Evolutionary conservation across 495 filamentous ascomycete genomes (phyloP), one percentile per base, ranked within the genome.

Genomic region (Tuber indicum): DNA sequence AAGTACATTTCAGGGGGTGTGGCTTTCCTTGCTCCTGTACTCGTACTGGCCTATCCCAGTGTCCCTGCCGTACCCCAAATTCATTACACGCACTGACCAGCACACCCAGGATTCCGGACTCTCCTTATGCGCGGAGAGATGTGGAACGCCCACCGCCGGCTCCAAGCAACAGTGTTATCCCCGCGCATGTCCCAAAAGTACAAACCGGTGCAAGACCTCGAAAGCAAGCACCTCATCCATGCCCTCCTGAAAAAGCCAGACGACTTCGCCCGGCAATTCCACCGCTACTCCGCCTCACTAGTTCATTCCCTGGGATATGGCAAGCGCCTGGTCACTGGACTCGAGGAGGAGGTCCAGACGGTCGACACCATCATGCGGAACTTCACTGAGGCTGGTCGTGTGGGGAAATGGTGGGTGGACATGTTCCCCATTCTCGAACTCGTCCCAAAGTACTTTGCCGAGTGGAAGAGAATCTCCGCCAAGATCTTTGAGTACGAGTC

Each of bases 171-270:
- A 32, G 26, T 32, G 3, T n/a, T 66, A 66, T 66, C 58, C 10
- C 26, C 58, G 14, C n/a, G 26, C 10, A 66, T 84, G 2, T 82
- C 83, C 23, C 75, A 76, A 45, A 70, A 49, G 14, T 85, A 85
- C 74, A 66, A 76, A 41, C 74, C 79, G 6, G 72, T 77, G 17
- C 84, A 85, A 52, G 69, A 70, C n/a, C 72, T 82, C 75, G 88
- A 89, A 81, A 87, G 86, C 71, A 86, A 86, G 26, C 78, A 88
- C 6, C 84, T 84, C n/a, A 66, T 85, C 6, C 47, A 77, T 3
- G 82, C 83, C 39, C 74, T 85, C n/a, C 78, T 85, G 5, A 47
- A 72, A 4, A 52, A 81, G 9, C 82, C 84, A 70, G 73, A 72
- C 4, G 71, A 77, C 41, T 86, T 84, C 58, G 81, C 86, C 70